These are phyloP conservation scores for Paraconiothyrium brasiliense DNA, from an alignment of 2,329 filamentous ascomycete genomes.

Conservation along the genomic window DNA sequence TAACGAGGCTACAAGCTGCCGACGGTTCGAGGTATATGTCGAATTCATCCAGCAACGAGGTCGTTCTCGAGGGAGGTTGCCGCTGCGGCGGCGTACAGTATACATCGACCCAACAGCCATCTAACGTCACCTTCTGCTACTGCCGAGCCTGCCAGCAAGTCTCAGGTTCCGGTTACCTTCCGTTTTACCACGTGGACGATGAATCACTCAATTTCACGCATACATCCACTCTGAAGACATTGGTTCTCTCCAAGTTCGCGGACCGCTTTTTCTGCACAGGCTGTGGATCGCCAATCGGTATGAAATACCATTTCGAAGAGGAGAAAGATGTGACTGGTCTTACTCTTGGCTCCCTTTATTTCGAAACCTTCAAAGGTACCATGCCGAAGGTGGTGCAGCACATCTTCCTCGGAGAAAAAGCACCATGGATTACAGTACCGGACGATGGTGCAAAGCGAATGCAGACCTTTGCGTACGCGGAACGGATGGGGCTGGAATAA, in stretches of 20 bases:
- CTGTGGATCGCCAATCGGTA: constrained; percentile 59
- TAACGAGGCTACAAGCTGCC: constrained; percentile 29
- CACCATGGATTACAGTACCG: constrained; percentile 39
- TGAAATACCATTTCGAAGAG: constrained; percentile 50
- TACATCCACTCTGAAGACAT: constrained; percentile 39
- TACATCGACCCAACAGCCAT: constrained; percentile 48
- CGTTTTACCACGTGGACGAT: constrained; percentile 52
- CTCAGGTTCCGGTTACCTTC: constrained; percentile 57
- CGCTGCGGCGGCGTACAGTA: constrained; percentile 56
- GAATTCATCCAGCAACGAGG: constrained; percentile 18
- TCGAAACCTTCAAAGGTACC: constrained; percentile 47
- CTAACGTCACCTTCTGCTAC: constrained; percentile 55
- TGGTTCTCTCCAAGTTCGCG: constrained; percentile 53
- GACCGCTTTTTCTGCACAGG: constrained; percentile 56
- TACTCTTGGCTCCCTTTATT: constrained; percentile 55
- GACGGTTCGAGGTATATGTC: constrained; percentile 36
- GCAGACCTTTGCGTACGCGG: constrained; percentile 15
- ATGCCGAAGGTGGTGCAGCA: constrained; percentile 47
- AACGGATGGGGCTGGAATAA: neutral
- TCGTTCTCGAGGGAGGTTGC: constrained; percentile 54
- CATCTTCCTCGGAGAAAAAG: constrained; percentile 57
- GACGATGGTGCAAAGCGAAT: constrained; percentile 41
- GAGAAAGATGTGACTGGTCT: constrained; percentile 41
- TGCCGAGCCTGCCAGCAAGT: constrained; percentile 61
- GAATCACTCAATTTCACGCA: constrained; percentile 47